phyloP scores from a whole-genome alignment of 345 rosid species.

The Eucalyptus leucophloia region DNA sequence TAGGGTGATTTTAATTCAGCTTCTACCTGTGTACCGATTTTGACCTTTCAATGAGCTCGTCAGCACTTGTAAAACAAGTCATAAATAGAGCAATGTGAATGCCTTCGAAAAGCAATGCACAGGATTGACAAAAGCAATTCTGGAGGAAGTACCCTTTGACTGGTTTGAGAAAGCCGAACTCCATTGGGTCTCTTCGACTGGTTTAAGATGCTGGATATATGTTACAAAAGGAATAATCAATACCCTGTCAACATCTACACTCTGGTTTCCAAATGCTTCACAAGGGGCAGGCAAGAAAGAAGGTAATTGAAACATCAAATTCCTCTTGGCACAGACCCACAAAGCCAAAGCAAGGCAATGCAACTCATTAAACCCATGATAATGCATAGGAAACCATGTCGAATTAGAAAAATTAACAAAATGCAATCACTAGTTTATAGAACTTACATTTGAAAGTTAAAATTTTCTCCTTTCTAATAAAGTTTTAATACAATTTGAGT shows the following conservation, averaged over 20 bases:
- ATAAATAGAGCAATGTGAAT: neutral
- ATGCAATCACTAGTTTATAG: neutral
- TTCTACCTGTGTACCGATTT: neutral
- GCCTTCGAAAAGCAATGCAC: neutral
- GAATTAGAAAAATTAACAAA: neutral
- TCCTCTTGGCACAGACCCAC: constrained; percentile 33
- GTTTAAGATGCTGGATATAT: neutral
- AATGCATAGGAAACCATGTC: neutral
- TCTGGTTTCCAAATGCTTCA: constrained; percentile 51
- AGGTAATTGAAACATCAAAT: constrained; percentile 31
- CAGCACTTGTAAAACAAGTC: neutral
- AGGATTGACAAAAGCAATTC: neutral
- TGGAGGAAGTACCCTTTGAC: neutral
- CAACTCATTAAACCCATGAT: neutral
- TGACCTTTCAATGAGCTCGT: neutral
- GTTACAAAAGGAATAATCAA: neutral
- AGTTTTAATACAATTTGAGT: neutral
- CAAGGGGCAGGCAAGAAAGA: constrained; percentile 41
- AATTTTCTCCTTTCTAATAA: neutral
- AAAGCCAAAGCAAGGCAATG: constrained; percentile 10
- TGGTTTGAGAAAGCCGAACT: neutral
- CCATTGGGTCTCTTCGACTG: neutral
- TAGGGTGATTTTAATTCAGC: neutral
- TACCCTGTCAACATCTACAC: constrained; percentile 54
- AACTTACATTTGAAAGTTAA: neutral